Evolutionary conservation across 495 filamentous ascomycete species (phyloP).

Genomic region (Penicillium ucsense): DNA sequence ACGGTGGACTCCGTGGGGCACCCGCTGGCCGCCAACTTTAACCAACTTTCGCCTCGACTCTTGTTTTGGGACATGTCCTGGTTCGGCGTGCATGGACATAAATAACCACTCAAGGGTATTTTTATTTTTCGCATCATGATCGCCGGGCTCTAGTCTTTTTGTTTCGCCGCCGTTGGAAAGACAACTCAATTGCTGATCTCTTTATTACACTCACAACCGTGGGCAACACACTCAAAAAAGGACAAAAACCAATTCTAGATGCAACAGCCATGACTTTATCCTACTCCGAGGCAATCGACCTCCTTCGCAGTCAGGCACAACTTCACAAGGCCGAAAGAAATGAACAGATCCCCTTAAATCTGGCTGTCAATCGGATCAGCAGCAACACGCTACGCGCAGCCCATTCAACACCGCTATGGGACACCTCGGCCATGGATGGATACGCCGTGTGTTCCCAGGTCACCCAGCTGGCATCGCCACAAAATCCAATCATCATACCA

Average conservation of each 20-base stretch:
- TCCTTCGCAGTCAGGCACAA: neutral
- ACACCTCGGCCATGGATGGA: neutral
- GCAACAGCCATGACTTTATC: neutral
- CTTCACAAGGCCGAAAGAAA: neutral
- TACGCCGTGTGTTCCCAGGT: neutral
- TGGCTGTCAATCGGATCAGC: neutral
- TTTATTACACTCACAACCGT: neutral
- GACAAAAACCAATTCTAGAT: neutral
- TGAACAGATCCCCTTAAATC: neutral
- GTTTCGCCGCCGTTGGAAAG: too few relatives aligned
- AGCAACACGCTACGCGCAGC: neutral
- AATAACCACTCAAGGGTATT: too few relatives aligned
- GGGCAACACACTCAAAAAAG: neutral
- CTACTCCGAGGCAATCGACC: neutral
- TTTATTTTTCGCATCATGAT: too few relatives aligned
- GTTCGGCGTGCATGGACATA: too few relatives aligned
- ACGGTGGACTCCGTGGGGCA: too few relatives aligned
- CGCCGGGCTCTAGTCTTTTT: too few relatives aligned
- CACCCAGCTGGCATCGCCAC: neutral
- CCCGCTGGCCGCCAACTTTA: too few relatives aligned
- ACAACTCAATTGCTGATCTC: too few relatives aligned
- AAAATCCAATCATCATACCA: neutral
- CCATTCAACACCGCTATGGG: neutral
- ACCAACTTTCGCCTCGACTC: too few relatives aligned
- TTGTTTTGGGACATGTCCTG: too few relatives aligned